These are phyloP conservation scores for Picochlorum sp. DNA, from an alignment of 139 green algal genomes.

Conservation along the genomic window DNA sequence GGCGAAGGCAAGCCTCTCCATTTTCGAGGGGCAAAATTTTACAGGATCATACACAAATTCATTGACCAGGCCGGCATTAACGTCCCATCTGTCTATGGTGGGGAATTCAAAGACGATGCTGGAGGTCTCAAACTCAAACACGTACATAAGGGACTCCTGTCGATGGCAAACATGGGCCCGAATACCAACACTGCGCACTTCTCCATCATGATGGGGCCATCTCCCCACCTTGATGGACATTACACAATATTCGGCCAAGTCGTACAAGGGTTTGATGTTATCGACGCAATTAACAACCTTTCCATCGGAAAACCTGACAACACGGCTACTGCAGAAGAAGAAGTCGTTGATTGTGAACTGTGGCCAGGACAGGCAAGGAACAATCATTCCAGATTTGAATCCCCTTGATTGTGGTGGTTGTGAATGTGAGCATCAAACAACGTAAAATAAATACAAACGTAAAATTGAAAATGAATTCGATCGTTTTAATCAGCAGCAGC, in stretches of 20 bases:
- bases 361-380: constrained; percentile 30
- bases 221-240: constrained; percentile 53
- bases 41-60: constrained; percentile 48
- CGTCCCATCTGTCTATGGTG: constrained; percentile 38
- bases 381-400: constrained; percentile 14
- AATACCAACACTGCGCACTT: constrained; percentile 70
- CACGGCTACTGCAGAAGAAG: constrained; percentile 20
- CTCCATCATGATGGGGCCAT: constrained; percentile 63
- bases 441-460: too few species aligned
- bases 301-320: constrained; percentile 34
- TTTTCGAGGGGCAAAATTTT: constrained; percentile 22
- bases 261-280: constrained; percentile 20
- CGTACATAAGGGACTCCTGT: constrained; percentile 47
- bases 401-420: background rate
- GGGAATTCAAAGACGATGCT: constrained; percentile 44
- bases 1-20: background rate
- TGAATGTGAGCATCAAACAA: background rate
- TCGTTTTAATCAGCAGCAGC: background rate
- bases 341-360: constrained; percentile 25
- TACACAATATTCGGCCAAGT: constrained; percentile 68
- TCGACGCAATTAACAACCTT: constrained; percentile 29
- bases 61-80: constrained; percentile 40
- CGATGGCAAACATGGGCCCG: constrained; percentile 61
- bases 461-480: too few species aligned
- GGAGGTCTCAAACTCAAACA: constrained; percentile 65